Evolutionary conservation across 139 green algal genomes (phyloP).

Genomic region (Volvox reticuliferus): DNA sequence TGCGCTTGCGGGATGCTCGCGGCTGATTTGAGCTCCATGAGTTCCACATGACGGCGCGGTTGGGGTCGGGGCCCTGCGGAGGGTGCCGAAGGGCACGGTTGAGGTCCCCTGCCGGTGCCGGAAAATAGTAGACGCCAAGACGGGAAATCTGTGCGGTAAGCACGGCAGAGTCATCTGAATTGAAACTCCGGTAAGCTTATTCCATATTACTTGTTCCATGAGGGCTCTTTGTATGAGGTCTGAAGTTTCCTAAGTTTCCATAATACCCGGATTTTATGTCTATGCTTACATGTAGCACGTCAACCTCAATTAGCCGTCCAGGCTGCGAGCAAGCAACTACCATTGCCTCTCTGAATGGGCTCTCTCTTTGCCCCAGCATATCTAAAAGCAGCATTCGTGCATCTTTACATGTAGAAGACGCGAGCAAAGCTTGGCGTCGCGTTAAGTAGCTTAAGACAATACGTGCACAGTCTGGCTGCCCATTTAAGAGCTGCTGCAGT

Average conservation of each 20-base stretch:
- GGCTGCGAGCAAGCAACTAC: conserved; percentile 11
- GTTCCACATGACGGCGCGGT: not conserved
- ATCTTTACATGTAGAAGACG: not conserved
- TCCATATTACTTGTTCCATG: not conserved
- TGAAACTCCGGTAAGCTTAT: not conserved
- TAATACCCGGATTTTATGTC: too few species aligned
- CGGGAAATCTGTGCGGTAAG: too few species aligned
- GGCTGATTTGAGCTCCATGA: not conserved
- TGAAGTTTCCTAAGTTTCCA: too few species aligned
- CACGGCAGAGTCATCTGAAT: too few species aligned
- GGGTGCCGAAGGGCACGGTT: not conserved
- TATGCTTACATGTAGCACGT: not conserved
- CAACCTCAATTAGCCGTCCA: conserved; percentile 15
- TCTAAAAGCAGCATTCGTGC: not conserved
- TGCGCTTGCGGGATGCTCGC: not conserved
- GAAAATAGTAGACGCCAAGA: too few species aligned
- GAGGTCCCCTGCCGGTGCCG: too few species aligned
- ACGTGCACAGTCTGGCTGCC: not conserved
- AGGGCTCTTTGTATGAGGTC: not conserved
- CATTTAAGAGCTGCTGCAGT: not conserved
- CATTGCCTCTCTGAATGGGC: not conserved
- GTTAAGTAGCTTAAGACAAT: conserved; percentile 13
- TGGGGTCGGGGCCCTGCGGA: not conserved
- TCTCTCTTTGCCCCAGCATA: conserved; percentile 5
- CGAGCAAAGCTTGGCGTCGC: conserved; percentile 5